Conservation (phyloP, 2,329 filamentous ascomycete species). For the Cytospora piceae region DNA sequence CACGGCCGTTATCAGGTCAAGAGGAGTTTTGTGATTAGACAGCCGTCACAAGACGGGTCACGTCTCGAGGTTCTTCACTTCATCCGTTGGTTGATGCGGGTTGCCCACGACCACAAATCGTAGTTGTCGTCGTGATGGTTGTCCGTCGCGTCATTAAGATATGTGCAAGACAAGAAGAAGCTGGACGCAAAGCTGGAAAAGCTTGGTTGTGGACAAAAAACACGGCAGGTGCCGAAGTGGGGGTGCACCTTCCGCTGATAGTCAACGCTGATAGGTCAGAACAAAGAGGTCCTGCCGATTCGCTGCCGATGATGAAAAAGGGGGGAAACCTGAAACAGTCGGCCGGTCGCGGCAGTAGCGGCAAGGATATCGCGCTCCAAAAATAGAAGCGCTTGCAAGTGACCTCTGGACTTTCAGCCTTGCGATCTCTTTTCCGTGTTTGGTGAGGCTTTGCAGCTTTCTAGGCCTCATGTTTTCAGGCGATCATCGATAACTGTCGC, state of each 20-base stretch:
- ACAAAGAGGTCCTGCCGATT: slow-evolving; percentile 12
- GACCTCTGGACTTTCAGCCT: slow-evolving; percentile 17
- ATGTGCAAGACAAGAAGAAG: neutral
- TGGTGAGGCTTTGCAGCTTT: neutral
- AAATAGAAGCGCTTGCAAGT: slow-evolving; percentile 18
- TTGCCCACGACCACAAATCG: slow-evolving; percentile 12
- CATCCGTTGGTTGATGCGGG: slow-evolving; percentile 21
- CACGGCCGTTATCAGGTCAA: neutral
- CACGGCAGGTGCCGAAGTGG: slow-evolving; percentile 8
- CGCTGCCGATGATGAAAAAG: slow-evolving; percentile 6
- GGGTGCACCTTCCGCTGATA: neutral
- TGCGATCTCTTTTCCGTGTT: neutral
- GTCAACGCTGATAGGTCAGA: slow-evolving; percentile 1
- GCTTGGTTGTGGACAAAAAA: slow-evolving; percentile 10
- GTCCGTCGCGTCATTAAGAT: slow-evolving; percentile 2
- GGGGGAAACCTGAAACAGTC: slow-evolving; percentile 20
- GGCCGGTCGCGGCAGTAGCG: neutral
- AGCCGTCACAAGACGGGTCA: slow-evolving; percentile 27
- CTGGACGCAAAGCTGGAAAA: slow-evolving; percentile 3
- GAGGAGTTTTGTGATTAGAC: slow-evolving; percentile 10
- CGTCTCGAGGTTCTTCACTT: slow-evolving; percentile 24
- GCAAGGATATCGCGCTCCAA: slow-evolving; percentile 13
- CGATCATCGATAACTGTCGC: neutral
- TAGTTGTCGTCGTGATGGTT: slow-evolving; percentile 13
- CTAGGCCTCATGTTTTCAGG: neutral